Evolutionary conservation across 495 filamentous ascomycete genomes (phyloP).

Genomic region (Massariosphaeria phaeospora): DNA sequence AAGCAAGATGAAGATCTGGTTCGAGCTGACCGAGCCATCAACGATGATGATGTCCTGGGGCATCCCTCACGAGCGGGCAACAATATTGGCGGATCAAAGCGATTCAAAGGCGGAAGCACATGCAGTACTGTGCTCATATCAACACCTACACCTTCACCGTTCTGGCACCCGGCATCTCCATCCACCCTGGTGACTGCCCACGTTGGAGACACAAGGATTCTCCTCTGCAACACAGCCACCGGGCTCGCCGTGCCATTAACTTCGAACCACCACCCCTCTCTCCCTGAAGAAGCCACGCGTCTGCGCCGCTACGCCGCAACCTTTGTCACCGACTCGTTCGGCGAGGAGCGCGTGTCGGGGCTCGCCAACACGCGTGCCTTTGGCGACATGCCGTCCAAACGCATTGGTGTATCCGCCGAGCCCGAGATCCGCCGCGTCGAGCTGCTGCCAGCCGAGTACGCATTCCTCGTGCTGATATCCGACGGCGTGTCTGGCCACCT

Average conservation of each 20-base stretch:
- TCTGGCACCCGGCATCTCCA: constrained; percentile 85
- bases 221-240: constrained; percentile 75
- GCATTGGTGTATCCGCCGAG: constrained; percentile 88
- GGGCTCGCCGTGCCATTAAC: constrained; percentile 77
- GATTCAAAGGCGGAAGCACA: constrained; percentile 89
- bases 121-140: constrained; percentile 84
- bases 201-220: constrained; percentile 85
- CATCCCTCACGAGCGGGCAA: constrained; percentile 46
- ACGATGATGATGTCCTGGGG: constrained; percentile 73
- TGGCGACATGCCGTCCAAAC: constrained; percentile 85
- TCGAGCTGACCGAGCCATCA: constrained; percentile 66
- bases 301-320: constrained; percentile 79
- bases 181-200: constrained; percentile 83
- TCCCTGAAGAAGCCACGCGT: constrained; percentile 73
- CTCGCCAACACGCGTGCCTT: constrained; percentile 92
- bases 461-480: constrained; percentile 79
- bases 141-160: constrained; percentile 82
- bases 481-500: constrained; percentile 83
- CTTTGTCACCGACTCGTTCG: constrained; percentile 92
- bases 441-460: constrained; percentile 72
- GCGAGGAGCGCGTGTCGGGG: constrained; percentile 90
- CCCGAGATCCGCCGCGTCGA: constrained; percentile 75
- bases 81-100: constrained; percentile 60
- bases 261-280: constrained; percentile 83
- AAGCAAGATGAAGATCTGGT: constrained; percentile 66